Evolutionary conservation across 306 rosid genomes (phyloP).

Genomic region (Bauhinia variegata): DNA sequence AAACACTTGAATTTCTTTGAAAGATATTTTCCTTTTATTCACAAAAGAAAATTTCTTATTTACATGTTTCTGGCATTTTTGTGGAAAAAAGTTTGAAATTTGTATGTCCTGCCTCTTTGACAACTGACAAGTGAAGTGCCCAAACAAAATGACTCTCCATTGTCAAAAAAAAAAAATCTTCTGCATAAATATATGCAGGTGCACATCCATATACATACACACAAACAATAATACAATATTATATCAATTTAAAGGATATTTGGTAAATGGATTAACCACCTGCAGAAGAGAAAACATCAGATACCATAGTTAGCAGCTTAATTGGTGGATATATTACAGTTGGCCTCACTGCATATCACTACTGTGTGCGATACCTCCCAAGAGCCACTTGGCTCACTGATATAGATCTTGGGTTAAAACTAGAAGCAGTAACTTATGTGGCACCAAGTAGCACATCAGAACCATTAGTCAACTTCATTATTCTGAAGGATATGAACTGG

Average conservation of each 20-base stretch:
- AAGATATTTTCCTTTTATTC: background rate
- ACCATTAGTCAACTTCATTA: too few species aligned
- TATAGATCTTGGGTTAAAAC: too few species aligned
- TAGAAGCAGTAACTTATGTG: too few species aligned
- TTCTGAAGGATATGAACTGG: background rate
- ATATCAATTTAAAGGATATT: constrained; percentile 72
- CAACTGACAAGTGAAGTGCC: background rate
- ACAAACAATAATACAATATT: background rate
- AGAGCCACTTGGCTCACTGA: too few species aligned
- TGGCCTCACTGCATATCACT: too few species aligned
- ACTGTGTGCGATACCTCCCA: too few species aligned
- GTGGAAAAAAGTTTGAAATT: background rate
- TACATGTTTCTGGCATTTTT: background rate
- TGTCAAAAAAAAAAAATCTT: background rate
- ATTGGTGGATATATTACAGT: constrained; percentile 2
- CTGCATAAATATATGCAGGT: background rate
- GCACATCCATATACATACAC: background rate
- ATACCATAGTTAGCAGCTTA: constrained; percentile 32
- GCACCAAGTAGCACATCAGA: background rate
- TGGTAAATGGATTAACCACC: constrained; percentile 98
- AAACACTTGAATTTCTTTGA: background rate
- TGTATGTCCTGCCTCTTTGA: background rate
- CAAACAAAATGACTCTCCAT: background rate
- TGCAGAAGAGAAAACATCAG: constrained; percentile 53
- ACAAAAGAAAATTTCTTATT: background rate